Conservation (phyloP, 2,329 filamentous ascomycete genomes). For the Septoria petroselini region DNA sequence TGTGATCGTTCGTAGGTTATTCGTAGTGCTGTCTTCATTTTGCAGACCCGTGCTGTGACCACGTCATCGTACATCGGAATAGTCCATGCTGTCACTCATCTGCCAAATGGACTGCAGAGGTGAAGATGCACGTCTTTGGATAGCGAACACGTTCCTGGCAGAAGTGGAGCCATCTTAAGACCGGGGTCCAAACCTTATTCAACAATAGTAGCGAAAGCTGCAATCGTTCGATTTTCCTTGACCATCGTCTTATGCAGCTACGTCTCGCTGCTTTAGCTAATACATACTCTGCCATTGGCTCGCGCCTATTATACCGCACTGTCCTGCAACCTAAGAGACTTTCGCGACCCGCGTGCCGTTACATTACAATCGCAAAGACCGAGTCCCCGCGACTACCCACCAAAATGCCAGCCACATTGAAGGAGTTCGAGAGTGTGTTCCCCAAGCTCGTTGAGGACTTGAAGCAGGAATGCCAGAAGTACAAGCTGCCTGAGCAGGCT, state of each 20-base stretch:
- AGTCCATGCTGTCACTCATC: too few relatives aligned
- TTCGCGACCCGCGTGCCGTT: neutral
- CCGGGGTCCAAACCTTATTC: neutral
- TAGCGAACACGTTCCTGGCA: neutral
- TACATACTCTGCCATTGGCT: conserved; percentile 7
- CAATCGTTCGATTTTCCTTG: conserved; percentile 9
- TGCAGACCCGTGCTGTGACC: too few relatives aligned
- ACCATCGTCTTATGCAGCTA: neutral
- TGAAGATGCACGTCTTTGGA: too few relatives aligned
- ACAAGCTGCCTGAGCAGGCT: conserved; percentile 78
- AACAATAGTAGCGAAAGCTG: neutral
- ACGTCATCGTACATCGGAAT: too few relatives aligned
- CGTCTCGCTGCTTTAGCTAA: neutral
- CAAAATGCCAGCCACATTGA: conserved; percentile 68
- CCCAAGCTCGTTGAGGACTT: conserved; percentile 81
- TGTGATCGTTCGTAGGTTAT: too few relatives aligned
- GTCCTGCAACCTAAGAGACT: neutral
- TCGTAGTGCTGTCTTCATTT: too few relatives aligned
- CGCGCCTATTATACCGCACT: neutral
- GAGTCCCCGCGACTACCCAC: conserved; percentile 12
- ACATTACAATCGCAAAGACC: neutral
- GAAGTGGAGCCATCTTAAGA: neutral
- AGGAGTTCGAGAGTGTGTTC: conserved; percentile 88
- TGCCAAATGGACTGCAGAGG: too few relatives aligned
- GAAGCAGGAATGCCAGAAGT: conserved; percentile 71